A percentile compares a stretch with the other conserved stretches of the same genome.
Conservation (phyloP, 73 alveolate species). For the Paramecium octaurelia region DNA sequence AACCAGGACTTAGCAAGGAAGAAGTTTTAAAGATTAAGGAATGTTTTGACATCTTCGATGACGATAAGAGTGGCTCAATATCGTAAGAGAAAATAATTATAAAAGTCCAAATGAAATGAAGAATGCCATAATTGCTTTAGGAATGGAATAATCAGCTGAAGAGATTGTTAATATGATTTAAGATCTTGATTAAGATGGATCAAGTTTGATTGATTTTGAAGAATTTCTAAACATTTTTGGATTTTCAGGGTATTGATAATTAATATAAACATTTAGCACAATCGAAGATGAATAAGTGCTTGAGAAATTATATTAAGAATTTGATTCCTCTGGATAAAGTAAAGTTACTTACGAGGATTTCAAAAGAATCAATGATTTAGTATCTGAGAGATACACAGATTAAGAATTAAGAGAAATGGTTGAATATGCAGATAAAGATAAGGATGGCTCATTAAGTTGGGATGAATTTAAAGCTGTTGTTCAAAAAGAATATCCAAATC, state of each 20-base stretch:
- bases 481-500: constrained; percentile 37
- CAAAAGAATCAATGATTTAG: constrained; percentile 1
- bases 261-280: neutral
- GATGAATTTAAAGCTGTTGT: constrained; percentile 41
- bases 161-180: constrained; percentile 34
- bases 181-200: constrained; percentile 49
- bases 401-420: constrained; percentile 56
- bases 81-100: neutral
- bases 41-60: constrained; percentile 77
- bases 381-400: constrained; percentile 51
- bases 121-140: constrained; percentile 27
- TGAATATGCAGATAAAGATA: constrained; percentile 53
- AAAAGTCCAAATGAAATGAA: constrained; percentile 27
- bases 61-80: constrained; percentile 71
- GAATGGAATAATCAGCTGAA: constrained; percentile 39
- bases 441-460: neutral
- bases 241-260: neutral
- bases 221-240: constrained; percentile 58
- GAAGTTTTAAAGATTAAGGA: constrained; percentile 74
- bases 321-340: constrained; percentile 10
- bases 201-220: constrained; percentile 13
- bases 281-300: constrained; percentile 42
- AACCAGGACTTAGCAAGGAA: constrained; percentile 69
- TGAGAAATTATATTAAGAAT: constrained; percentile 21
- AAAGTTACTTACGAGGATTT: constrained; percentile 50